Evolutionary conservation across 371 early-diverging fungal genomes (phyloP).

Genomic region (Saksenaea vasiformis): DNA sequence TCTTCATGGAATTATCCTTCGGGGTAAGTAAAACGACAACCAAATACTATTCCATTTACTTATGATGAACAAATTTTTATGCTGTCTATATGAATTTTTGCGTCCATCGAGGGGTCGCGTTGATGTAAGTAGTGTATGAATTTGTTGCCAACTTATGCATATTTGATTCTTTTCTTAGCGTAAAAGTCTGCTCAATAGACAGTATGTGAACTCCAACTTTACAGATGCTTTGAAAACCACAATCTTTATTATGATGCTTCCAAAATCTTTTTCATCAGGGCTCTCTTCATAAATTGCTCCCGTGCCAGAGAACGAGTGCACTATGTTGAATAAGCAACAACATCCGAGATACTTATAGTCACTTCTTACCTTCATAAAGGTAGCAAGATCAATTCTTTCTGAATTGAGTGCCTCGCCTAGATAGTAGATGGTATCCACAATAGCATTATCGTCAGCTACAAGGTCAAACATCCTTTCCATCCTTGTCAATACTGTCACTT

Average conservation of each 20-base stretch:
- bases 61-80: too few relatives aligned
- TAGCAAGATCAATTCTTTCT: constrained; percentile 64
- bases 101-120: too few relatives aligned
- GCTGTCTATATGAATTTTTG: too few relatives aligned
- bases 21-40: too few relatives aligned
- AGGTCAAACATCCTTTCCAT: constrained; percentile 73
- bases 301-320: constrained; percentile 76
- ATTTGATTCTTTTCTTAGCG: too few relatives aligned
- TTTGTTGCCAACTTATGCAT: too few relatives aligned
- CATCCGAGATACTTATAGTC: background rate
- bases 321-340: constrained; percentile 28
- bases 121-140: too few relatives aligned
- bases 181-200: too few relatives aligned
- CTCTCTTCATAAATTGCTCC: constrained; percentile 88
- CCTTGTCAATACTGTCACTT: background rate
- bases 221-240: background rate
- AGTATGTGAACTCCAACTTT: too few relatives aligned
- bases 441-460: constrained; percentile 87
- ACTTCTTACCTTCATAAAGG: constrained; percentile 68
- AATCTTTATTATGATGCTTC: constrained; percentile 24
- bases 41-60: too few relatives aligned
- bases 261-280: constrained; percentile 72
- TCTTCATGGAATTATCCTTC: too few relatives aligned
- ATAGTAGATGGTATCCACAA: constrained; percentile 88
- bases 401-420: constrained; percentile 78